Conservation (phyloP, 768 basidiomycete genomes). For the Pleurotus cornucopiae region DNA sequence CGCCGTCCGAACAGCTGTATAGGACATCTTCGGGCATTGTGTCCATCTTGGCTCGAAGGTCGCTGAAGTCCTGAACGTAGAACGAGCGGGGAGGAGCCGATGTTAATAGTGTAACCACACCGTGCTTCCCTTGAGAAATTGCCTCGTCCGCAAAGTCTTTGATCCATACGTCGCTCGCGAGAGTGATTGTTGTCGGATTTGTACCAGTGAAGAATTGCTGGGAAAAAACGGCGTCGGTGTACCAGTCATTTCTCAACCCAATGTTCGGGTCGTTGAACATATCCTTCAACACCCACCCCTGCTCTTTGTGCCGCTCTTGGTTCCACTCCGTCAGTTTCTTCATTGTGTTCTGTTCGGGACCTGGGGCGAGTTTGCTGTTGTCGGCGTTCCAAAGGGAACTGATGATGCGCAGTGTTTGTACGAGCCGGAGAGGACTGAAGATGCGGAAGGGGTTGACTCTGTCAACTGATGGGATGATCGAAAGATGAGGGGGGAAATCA, state of each 20-base stretch:
- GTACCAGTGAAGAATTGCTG: slow-evolving; percentile 25
- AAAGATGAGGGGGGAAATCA: slow-evolving; percentile 17
- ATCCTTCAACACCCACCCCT: background rate
- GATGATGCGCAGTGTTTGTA: slow-evolving; percentile 9
- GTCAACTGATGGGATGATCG: slow-evolving; percentile 12
- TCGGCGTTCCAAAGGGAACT: background rate
- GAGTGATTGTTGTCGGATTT: slow-evolving; percentile 21
- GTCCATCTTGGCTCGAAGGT: slow-evolving; percentile 18
- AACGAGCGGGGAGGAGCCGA: slow-evolving; percentile 10
- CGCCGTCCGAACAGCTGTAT: background rate
- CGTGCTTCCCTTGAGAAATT: slow-evolving; percentile 10
- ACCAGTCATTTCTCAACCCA: slow-evolving; percentile 24
- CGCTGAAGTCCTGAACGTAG: slow-evolving; percentile 21
- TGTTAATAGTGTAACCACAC: slow-evolving; percentile 11
- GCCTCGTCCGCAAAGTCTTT: slow-evolving; percentile 14
- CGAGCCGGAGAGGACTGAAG: slow-evolving; percentile 13
- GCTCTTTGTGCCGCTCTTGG: slow-evolving; percentile 1
- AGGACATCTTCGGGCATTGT: slow-evolving; percentile 10
- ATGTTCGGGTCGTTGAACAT: slow-evolving; percentile 21
- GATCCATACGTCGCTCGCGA: slow-evolving; percentile 17
- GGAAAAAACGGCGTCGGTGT: slow-evolving; percentile 24
- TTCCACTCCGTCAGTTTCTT: slow-evolving; percentile 14
- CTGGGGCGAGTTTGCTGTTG: slow-evolving; percentile 5
- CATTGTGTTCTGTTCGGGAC: slow-evolving; percentile 10
- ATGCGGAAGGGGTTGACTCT: slow-evolving; percentile 8